These are phyloP conservation scores for Cystobasidium slooffiae DNA, from an alignment of 1,284 basidiomycete genomes.

Conservation along the genomic window DNA sequence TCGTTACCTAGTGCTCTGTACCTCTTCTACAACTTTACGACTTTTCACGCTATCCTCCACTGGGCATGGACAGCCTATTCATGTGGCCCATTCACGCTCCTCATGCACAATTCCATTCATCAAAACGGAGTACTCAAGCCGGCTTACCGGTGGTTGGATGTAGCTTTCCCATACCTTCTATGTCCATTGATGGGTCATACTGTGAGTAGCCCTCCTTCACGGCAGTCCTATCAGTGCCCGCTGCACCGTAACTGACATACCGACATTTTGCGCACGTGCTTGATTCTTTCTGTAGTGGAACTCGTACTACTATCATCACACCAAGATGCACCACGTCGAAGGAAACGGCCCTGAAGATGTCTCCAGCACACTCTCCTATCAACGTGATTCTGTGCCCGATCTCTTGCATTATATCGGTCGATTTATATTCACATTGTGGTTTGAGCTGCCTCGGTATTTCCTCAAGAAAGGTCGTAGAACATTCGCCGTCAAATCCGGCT, in stretches of 20 bases:
- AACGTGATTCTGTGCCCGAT: constrained; percentile 27
- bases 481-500: constrained; percentile 10
- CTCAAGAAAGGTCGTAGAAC: constrained; percentile 6
- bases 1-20: constrained; percentile 24
- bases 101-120: constrained; percentile 41
- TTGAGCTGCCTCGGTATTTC: constrained; percentile 36
- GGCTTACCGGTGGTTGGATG: constrained; percentile 19
- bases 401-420: constrained; percentile 17
- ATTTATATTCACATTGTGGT: constrained; percentile 27
- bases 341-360: constrained; percentile 39
- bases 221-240: background rate
- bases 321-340: constrained; percentile 40
- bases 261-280: background rate
- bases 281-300: constrained; percentile 1
- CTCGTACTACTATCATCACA: constrained; percentile 39
- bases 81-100: constrained; percentile 30
- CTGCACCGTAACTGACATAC: background rate
- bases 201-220: background rate
- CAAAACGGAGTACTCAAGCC: constrained; percentile 18
- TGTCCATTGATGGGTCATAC: constrained; percentile 37
- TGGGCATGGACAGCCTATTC: constrained; percentile 17
- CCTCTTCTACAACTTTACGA: constrained; percentile 32
- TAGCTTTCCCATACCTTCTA: constrained; percentile 24
- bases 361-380: constrained; percentile 24
- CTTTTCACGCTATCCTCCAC: constrained; percentile 20